These are phyloP conservation scores for Lagenaria siceraria DNA, from an alignment of 306 rosid genomes.

Conservation along the genomic window DNA sequence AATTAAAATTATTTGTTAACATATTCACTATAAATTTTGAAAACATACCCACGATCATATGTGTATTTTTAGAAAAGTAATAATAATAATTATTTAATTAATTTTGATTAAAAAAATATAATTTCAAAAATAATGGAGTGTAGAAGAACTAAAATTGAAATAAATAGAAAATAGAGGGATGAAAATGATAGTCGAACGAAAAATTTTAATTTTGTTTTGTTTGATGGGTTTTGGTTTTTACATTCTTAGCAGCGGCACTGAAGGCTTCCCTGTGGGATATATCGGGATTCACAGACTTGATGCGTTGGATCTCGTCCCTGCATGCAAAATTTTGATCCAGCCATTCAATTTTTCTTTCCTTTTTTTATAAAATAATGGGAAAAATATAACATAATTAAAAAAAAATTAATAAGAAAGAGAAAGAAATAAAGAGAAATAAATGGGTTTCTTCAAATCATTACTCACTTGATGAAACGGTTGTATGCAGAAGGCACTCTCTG, in stretches of 20 bases:
- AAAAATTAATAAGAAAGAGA: too few relatives aligned
- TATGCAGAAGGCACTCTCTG: slow-evolving; percentile 49
- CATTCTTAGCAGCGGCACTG: slow-evolving; percentile 50
- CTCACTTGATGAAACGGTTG: slow-evolving; percentile 51
- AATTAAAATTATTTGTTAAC: too few relatives aligned
- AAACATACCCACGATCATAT: too few relatives aligned
- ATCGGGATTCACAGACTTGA: slow-evolving; percentile 44
- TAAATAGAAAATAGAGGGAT: too few relatives aligned
- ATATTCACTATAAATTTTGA: too few relatives aligned
- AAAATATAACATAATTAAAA: background rate
- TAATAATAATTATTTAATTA: too few relatives aligned
- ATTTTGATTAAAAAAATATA: too few relatives aligned
- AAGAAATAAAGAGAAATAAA: too few relatives aligned
- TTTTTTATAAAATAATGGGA: background rate
- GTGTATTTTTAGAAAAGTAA: too few relatives aligned
- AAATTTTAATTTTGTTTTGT: background rate
- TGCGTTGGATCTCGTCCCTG: slow-evolving; percentile 56
- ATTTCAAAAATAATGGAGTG: too few relatives aligned
- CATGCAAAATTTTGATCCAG: background rate
- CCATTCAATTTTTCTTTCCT: background rate
- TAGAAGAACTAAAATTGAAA: too few relatives aligned
- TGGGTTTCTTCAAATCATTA: background rate
- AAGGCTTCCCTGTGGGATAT: slow-evolving; percentile 49
- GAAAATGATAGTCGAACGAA: too few relatives aligned
- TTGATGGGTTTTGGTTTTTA: slow-evolving; percentile 6